These are phyloP conservation scores for Poterioochromonas sp. DNA, from an alignment of 352 stramenopile species.

Conservation along the genomic window DNA sequence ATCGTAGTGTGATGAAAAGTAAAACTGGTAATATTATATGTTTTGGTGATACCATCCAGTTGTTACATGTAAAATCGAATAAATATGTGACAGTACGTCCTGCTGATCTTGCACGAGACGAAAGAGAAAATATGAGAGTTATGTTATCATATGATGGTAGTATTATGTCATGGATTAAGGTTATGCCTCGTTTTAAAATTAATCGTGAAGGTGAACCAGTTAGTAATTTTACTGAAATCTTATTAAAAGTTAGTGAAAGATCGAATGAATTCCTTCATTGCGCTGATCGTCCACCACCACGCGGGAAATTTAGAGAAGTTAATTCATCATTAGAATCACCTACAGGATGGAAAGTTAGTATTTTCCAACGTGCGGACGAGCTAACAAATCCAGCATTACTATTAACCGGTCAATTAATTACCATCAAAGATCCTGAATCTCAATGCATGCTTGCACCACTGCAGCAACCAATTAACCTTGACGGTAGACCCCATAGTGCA, in stretches of 20 bases:
- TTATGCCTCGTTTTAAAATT: slow-evolving; percentile 44
- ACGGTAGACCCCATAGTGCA: neutral
- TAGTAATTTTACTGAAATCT: slow-evolving; percentile 19
- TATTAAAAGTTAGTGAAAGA: slow-evolving; percentile 39
- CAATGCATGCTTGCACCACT: slow-evolving; percentile 36
- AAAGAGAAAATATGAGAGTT: slow-evolving; percentile 43
- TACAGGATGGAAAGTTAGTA: slow-evolving; percentile 37
- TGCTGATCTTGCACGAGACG: slow-evolving; percentile 35
- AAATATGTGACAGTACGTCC: slow-evolving; percentile 41
- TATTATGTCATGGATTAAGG: slow-evolving; percentile 41
- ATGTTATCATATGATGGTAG: slow-evolving; percentile 34
- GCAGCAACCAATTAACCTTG: neutral
- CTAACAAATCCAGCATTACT: slow-evolving; percentile 15
- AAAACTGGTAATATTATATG: slow-evolving; percentile 37
- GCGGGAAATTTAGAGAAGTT: slow-evolving; percentile 34
- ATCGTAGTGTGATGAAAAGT: slow-evolving; percentile 38
- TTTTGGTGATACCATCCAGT: slow-evolving; percentile 41
- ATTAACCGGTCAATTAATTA: slow-evolving; percentile 37
- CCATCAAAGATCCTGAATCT: slow-evolving; percentile 40
- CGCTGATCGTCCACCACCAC: slow-evolving; percentile 26
- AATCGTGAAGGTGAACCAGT: slow-evolving; percentile 42
- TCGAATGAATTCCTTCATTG: slow-evolving; percentile 41
- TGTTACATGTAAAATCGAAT: slow-evolving; percentile 41
- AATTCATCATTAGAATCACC: slow-evolving; percentile 41
- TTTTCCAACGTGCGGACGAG: slow-evolving; percentile 34